Evolutionary conservation across 2,329 filamentous ascomycete species (phyloP).

Genomic region (Colletotrichum sp.): DNA sequence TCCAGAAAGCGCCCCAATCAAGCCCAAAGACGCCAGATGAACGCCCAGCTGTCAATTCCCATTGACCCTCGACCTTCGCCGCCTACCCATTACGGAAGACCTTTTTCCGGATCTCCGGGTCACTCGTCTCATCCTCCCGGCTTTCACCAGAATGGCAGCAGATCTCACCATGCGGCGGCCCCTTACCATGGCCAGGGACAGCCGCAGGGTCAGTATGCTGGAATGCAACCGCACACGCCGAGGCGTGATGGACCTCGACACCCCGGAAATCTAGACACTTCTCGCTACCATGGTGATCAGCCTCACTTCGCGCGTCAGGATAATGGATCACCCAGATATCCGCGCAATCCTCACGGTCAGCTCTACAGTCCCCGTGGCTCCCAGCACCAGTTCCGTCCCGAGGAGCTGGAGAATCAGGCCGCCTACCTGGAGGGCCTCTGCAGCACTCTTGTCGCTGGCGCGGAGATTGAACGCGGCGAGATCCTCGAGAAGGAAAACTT

Average conservation of each 20-base stretch:
- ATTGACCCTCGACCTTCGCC: conserved; percentile 51
- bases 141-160: background rate
- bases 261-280: conserved; percentile 4
- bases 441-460: conserved; percentile 53
- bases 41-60: conserved; percentile 60
- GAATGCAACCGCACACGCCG: conserved; percentile 7
- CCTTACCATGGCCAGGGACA: background rate
- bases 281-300: background rate
- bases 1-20: conserved; percentile 63
- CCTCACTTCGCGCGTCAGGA: background rate
- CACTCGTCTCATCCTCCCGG: conserved; percentile 26
- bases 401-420: conserved; percentile 55
- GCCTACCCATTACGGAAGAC: conserved; percentile 29
- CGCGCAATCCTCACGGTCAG: conserved; percentile 24
- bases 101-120: conserved; percentile 32
- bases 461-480: conserved; percentile 69
- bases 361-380: conserved; percentile 34
- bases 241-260: conserved; percentile 30
- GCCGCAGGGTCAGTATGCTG: background rate
- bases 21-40: conserved; percentile 68
- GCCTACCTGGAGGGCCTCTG: conserved; percentile 55
- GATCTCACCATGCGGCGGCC: background rate
- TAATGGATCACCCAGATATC: background rate
- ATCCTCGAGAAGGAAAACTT: conserved; percentile 75
- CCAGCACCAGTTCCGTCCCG: conserved; percentile 35